Conservation (phyloP, 805 yeast species). For the Hanseniaspora lindneri region DNA sequence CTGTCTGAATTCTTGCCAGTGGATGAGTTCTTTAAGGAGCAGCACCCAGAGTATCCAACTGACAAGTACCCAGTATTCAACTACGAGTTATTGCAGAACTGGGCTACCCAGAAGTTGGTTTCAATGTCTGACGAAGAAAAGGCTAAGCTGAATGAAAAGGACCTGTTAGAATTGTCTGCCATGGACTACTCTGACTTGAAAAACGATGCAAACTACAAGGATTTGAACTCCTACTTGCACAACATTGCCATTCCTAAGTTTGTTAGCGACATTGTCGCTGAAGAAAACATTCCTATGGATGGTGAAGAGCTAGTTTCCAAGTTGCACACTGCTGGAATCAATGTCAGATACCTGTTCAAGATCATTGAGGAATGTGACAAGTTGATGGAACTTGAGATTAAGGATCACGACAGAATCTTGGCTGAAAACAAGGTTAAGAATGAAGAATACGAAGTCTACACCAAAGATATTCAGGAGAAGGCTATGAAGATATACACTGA, state of each 20-base stretch:
- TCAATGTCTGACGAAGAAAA: slow-evolving; percentile 24
- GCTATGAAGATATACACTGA: slow-evolving; percentile 22
- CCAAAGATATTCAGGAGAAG: slow-evolving; percentile 26
- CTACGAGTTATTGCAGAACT: slow-evolving; percentile 78
- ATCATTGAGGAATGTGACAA: slow-evolving; percentile 28
- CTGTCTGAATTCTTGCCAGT: slow-evolving; percentile 73
- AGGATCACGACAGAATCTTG: slow-evolving; percentile 21
- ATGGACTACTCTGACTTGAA: slow-evolving; percentile 29
- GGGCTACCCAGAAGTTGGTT: slow-evolving; percentile 68
- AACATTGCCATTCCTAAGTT: slow-evolving; percentile 51
- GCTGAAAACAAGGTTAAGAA: slow-evolving; percentile 24
- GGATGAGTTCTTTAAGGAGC: slow-evolving; percentile 65
- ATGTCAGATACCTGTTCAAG: slow-evolving; percentile 73
- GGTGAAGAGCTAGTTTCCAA: slow-evolving; percentile 59
- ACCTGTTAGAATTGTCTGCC: slow-evolving; percentile 19
- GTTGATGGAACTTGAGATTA: slow-evolving; percentile 21
- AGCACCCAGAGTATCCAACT: slow-evolving; percentile 35
- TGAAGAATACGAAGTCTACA: slow-evolving; percentile 28
- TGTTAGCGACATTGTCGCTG: slow-evolving; percentile 40
- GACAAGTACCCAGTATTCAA: slow-evolving; percentile 57
- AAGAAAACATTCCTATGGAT: slow-evolving; percentile 58
- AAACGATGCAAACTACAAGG: slow-evolving; percentile 44
- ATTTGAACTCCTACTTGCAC: slow-evolving; percentile 52
- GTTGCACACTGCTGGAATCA: slow-evolving; percentile 75
- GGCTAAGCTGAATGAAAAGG: slow-evolving; percentile 24